Percentiles rank a stretch among this genome's conserved stretches.
Conservation (phyloP, 1,139 yeast genomes). For the Suhomyces ambrosiae region DNA sequence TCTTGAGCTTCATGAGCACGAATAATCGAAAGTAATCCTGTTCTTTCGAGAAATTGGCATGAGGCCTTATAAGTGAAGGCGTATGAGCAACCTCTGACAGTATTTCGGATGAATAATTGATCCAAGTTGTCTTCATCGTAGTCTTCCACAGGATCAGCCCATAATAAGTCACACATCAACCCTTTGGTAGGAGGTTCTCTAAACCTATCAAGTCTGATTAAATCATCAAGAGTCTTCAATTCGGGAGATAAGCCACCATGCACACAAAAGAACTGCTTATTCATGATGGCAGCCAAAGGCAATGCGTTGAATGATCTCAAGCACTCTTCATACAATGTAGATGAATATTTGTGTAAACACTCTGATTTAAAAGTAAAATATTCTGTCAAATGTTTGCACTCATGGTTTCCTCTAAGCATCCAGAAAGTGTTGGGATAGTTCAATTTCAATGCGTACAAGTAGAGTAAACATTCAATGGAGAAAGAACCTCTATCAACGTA, state of each 20-base stretch:
- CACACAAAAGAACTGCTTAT: slow-evolving; percentile 91
- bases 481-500: slow-evolving; percentile 95
- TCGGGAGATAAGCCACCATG: slow-evolving; percentile 98
- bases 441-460: slow-evolving; percentile 78
- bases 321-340: slow-evolving; percentile 69
- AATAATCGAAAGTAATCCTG: slow-evolving; percentile 78
- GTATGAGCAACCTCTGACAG: slow-evolving; percentile 91
- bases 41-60: slow-evolving; percentile 76
- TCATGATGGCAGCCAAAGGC: slow-evolving; percentile 93
- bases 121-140: slow-evolving; percentile 71
- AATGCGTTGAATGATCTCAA: slow-evolving; percentile 81
- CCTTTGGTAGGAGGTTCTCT: slow-evolving; percentile 95
- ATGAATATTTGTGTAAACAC: slow-evolving; percentile 82
- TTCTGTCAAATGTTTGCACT: slow-evolving; percentile 89
- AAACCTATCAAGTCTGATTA: slow-evolving; percentile 73
- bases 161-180: slow-evolving; percentile 88
- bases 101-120: slow-evolving; percentile 60
- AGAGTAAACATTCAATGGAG: slow-evolving; percentile 84
- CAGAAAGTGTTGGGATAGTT: slow-evolving; percentile 76
- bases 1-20: slow-evolving; percentile 99
- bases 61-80: slow-evolving; percentile 86
- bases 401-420: slow-evolving; percentile 93
- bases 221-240: slow-evolving; percentile 67
- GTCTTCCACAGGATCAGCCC: slow-evolving; percentile 95
- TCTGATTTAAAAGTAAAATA: slow-evolving; percentile 93